Base-by-base conservation (phyloP, 2,329 filamentous ascomycete genomes). In the Zopfia rhizophila region DNA sequence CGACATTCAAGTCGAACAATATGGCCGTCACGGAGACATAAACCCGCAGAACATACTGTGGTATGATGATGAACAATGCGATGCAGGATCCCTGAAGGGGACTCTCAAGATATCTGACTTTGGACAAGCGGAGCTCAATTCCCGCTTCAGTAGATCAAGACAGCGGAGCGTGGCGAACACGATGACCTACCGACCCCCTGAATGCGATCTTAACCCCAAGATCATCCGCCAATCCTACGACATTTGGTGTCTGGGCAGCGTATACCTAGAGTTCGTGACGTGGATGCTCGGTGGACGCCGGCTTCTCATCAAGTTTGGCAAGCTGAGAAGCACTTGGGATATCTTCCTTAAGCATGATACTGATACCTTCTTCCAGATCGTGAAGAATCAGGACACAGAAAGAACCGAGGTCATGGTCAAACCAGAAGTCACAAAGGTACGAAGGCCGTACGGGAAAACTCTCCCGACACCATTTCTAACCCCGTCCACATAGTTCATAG, bases 31-130 rank as follows among this genome's bases (percentile, higher is more conserved):
- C 29, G 63, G 69, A 3, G 61, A 71, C 32, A 55, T 75, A 6
- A 75, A 74, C 12, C 66, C 72, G 0, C 65, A 65, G 5, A 74
- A 75, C 18, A 70, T 75, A 5, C 53, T 74, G 0, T 63, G 60
- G 49, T 72, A 58, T 7, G 22, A 16, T 0, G 24, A 38, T 4
- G 37, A 21, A 2, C 16, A 23, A 1, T 3, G 18, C 7, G n/a
- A n/a, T n/a, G n/a, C n/a, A n/a, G n/a, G n/a, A n/a, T n/a, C n/a
- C n/a, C n/a, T n/a, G n/a, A n/a, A n/a, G n/a, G n/a, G n/a, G n/a
- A n/a, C n/a, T n/a, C n/a, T n/a, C n/a, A n/a, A n/a, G n/a, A n/a
- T n/a, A n/a, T n/a, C n/a, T n/a, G n/a, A n/a, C n/a, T n/a, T n/a
- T n/a, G n/a, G n/a, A n/a, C n/a, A n/a, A n/a, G n/a, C n/a, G n/a